A percentile compares a stretch with the other conserved stretches of the same genome.
Conservation (phyloP, 257 asterid genomes). For the Capsicum baccatum region DNA sequence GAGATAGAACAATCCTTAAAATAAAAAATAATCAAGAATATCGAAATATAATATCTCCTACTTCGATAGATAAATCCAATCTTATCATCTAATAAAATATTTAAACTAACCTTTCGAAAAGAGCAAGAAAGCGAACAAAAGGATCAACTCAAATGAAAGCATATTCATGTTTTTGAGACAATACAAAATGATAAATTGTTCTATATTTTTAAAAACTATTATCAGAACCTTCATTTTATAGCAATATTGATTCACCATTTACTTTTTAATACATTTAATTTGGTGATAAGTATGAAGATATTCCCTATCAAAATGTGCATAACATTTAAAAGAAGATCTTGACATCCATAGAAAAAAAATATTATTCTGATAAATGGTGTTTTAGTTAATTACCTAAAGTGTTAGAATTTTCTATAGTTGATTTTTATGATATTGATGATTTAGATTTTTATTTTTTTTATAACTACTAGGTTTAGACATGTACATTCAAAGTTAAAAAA, state of each 20-base stretch:
- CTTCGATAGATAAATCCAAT: background rate
- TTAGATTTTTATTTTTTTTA: no score
- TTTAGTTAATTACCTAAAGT: no score
- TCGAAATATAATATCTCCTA: background rate
- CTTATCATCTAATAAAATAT: background rate
- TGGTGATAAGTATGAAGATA: background rate
- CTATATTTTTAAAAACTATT: background rate
- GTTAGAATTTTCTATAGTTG: no score
- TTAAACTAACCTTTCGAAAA: background rate
- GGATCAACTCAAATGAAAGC: background rate
- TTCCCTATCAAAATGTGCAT: background rate
- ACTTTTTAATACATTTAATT: background rate
- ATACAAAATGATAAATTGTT: background rate
- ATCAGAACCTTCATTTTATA: background rate
- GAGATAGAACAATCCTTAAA: background rate
- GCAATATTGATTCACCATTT: background rate
- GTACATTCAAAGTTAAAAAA: no score
- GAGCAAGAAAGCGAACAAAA: conserved; percentile 8
- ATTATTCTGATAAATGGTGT: background rate
- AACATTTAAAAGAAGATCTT: background rate
- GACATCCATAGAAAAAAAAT: background rate
- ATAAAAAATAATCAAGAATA: background rate
- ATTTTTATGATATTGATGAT: no score
- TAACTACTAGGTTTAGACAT: no score
- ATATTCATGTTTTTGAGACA: background rate